Evolutionary conservation across 2,329 filamentous ascomycete species (phyloP).

Genomic region (Fusarium clavum): DNA sequence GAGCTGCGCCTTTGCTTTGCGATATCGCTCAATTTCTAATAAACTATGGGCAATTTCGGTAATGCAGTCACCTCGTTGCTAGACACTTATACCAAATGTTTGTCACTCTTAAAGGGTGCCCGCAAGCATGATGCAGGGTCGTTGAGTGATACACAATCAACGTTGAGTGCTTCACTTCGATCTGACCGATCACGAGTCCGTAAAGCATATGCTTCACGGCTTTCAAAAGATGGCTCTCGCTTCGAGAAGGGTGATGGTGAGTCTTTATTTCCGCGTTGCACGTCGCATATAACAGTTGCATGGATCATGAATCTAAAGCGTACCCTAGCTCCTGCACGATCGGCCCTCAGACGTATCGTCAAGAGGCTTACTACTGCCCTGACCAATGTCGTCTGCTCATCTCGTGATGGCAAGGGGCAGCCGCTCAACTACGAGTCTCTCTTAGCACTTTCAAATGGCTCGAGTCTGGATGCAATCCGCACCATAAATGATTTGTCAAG

Average conservation of each 20-base stretch:
- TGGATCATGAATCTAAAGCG: constrained; percentile 26
- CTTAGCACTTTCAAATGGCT: constrained; percentile 59
- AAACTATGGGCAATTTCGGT: constrained; percentile 55
- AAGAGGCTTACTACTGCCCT: constrained; percentile 58
- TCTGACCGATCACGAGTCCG: constrained; percentile 57
- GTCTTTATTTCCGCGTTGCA: constrained; percentile 33
- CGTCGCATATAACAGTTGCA: constrained; percentile 8
- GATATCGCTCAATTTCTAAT: constrained; percentile 2
- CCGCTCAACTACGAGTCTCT: constrained; percentile 60
- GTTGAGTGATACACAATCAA: constrained; percentile 40
- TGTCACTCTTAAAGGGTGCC: constrained; percentile 56
- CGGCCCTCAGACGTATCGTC: constrained; percentile 56
- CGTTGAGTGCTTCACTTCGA: constrained; percentile 53
- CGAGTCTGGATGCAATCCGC: constrained; percentile 60
- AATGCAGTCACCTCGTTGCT: constrained; percentile 58
- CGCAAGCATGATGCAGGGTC: constrained; percentile 40
- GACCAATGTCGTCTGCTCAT: constrained; percentile 52
- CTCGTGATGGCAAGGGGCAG: constrained; percentile 47
- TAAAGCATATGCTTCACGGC: constrained; percentile 56
- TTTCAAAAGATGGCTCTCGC: constrained; percentile 55
- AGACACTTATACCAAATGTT: constrained; percentile 60
- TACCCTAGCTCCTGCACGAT: constrained; percentile 52
- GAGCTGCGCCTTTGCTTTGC: constrained; percentile 15
- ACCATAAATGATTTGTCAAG: constrained; percentile 61
- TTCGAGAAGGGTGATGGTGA: constrained; percentile 63